Evolutionary conservation across 305 asterid genomes (phyloP).

Genomic region (Nicotiana rustica): DNA sequence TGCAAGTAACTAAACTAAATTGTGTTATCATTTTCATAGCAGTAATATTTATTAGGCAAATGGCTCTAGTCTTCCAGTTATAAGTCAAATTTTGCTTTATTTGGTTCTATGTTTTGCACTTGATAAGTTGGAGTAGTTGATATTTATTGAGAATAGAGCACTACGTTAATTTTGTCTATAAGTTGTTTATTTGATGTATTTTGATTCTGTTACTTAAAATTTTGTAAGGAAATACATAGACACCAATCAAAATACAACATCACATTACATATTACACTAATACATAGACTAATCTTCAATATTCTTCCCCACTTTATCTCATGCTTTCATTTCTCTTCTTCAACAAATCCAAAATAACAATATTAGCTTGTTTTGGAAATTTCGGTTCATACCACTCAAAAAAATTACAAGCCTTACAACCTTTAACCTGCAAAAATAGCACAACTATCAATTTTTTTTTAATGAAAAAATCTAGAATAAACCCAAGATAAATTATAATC

Average conservation of each 20-base stretch:
- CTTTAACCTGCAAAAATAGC: too few relatives aligned
- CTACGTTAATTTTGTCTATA: constrained; percentile 11
- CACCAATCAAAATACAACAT: too few relatives aligned
- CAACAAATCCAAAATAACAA: too few relatives aligned
- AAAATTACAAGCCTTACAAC: too few relatives aligned
- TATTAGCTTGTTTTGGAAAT: background rate
- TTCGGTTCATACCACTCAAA: background rate
- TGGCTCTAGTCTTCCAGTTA: background rate
- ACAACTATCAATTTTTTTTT: too few relatives aligned
- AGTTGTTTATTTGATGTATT: constrained; percentile 4
- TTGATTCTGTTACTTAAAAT: background rate
- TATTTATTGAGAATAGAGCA: constrained; percentile 11
- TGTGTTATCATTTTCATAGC: background rate
- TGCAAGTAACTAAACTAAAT: constrained; percentile 66
- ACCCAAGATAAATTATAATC: too few relatives aligned
- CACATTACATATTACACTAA: background rate
- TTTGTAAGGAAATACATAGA: background rate
- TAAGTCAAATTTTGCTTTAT: background rate
- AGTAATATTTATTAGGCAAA: constrained; percentile 4
- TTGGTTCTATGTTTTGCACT: constrained; percentile 31
- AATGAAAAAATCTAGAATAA: too few relatives aligned
- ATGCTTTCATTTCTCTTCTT: too few relatives aligned
- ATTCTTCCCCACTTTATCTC: background rate
- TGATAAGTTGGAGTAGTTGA: constrained; percentile 23
- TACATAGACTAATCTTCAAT: background rate